These are phyloP conservation scores for Pseudoneurospora amorphoporcata DNA, from an alignment of 495 filamentous ascomycete species.

Conservation along the genomic window DNA sequence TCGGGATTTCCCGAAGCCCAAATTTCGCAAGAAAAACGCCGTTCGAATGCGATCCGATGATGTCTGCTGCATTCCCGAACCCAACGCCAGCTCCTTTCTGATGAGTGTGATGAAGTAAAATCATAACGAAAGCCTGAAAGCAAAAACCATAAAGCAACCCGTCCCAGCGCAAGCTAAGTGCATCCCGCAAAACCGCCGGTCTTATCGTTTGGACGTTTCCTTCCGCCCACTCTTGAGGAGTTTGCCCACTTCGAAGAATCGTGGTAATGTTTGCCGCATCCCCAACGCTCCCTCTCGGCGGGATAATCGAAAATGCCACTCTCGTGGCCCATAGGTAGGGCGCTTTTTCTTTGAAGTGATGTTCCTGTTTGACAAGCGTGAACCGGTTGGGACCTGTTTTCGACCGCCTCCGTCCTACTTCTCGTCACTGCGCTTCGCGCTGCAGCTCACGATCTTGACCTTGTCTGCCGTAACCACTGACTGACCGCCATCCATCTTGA, in stretches of 20 bases:
- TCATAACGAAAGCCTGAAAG: background rate
- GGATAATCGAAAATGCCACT: background rate
- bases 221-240: background rate
- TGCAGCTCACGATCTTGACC: constrained; percentile 97
- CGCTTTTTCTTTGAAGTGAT: background rate
- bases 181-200: background rate
- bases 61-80: background rate
- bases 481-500: constrained; percentile 83
- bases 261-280: background rate
- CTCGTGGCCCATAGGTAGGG: background rate
- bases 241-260: background rate
- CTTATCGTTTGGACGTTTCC: background rate
- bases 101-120: background rate
- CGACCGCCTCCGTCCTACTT: constrained; percentile 24
- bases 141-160: background rate
- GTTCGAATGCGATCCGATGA: background rate
- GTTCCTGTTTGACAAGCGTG: background rate
- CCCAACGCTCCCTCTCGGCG: background rate
- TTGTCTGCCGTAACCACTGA: constrained; percentile 51
- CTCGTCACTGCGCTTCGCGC: constrained; percentile 74
- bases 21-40: background rate
- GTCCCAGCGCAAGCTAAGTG: background rate
- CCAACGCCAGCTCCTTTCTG: background rate
- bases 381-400: background rate
- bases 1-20: background rate